These are phyloP conservation scores for Asterochloris erici DNA, from an alignment of 139 green algal species.

Conservation along the genomic window DNA sequence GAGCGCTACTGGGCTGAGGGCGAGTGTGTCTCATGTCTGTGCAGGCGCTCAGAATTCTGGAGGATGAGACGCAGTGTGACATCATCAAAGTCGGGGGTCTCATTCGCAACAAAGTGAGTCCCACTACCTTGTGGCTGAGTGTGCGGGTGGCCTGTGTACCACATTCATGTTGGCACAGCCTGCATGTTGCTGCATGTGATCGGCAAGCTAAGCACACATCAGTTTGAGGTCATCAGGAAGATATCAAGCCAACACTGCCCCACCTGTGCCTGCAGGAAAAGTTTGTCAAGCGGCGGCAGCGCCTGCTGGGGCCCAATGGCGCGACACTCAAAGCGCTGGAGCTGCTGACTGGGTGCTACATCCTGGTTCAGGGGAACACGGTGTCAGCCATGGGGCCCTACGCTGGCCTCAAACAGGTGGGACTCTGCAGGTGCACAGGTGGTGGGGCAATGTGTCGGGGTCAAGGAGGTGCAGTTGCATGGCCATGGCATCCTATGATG, in stretches of 20 bases:
- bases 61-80: constrained; percentile 95
- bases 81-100: constrained; percentile 98
- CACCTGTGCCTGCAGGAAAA: constrained; percentile 54
- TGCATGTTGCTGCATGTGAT: background rate
- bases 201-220: background rate
- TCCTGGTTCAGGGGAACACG: constrained; percentile 95
- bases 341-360: constrained; percentile 96
- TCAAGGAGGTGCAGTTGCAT: background rate
- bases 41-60: constrained; percentile 89
- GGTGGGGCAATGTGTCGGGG: background rate
- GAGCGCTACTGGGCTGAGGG: background rate
- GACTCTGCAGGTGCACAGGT: background rate
- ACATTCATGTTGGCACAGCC: background rate
- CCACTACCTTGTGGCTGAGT: background rate
- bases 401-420: constrained; percentile 86
- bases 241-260: background rate
- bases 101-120: constrained; percentile 83
- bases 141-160: background rate
- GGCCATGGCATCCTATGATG: background rate
- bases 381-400: constrained; percentile 93
- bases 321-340: constrained; percentile 98
- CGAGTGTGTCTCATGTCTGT: background rate
- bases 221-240: background rate
- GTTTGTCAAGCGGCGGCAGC: constrained; percentile 96
- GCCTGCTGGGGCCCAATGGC: constrained; percentile 94